Base-by-base conservation (phyloP, 164 flowering plant genomes). In the Houttuynia cordata region DNA sequence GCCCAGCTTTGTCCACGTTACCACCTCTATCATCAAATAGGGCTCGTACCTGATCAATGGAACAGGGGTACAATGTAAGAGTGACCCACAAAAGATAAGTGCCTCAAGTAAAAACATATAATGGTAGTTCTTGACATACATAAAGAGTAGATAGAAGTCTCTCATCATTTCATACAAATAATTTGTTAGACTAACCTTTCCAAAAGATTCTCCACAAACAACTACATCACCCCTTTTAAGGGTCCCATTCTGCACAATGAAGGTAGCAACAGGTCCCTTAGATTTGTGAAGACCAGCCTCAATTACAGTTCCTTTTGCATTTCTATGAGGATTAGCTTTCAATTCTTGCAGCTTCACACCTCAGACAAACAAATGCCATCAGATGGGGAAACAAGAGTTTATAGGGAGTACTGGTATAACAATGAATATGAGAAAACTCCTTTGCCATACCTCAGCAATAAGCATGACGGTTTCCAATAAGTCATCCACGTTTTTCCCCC, bases 241-340 rank as follows among this genome's bases (percentile, higher is more conserved):
- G 18, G 96, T 92, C 41, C 98, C 98, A 74, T 87, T 92, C 75
- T 92, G 98, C 63, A 89, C 86, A 59, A 92, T 89, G 67, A 92
- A 84, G 61, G 95, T 89, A 54, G 91, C 93, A 24, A 84, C 74
- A 12, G 96, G 87, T 53, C 98, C 98, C 75, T 86, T 89, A 34
- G 88, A 77, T 78, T 89, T 92, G 69, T 89, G 73, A 64, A 88
- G 93, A 56, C 91, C 89, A 1, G 98, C 95, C 77, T 92, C 98
- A 74, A 92, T 89, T 19, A 85, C 93, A n/a, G 90, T 87, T 47
- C 98, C 98, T 75, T 80, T 92, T 21, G 96, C 98, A 70, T 76
- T 81, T 76, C 96, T 82, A 30, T 87, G 77, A 51, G 98, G 98
- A 76, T 92, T 92, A 39, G 98, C 96, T 71, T 85, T 89, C 80